Conservation (phyloP, 805 yeast genomes). For the Candida ponderosae region DNA sequence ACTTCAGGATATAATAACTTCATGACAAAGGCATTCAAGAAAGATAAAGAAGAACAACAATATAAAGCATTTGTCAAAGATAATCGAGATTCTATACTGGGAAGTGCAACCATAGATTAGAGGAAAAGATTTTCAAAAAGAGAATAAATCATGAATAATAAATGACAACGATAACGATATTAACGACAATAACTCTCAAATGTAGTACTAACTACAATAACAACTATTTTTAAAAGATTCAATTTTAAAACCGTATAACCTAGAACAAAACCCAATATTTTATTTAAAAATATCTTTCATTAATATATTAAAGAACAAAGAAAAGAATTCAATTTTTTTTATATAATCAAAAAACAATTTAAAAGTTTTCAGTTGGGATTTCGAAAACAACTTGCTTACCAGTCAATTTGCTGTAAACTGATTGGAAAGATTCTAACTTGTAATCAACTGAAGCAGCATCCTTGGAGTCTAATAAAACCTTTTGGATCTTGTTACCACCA, state of each 20-base stretch:
- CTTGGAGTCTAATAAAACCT: conserved; percentile 96
- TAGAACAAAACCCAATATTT: no score
- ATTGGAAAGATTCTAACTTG: conserved; percentile 99
- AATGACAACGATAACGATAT: not conserved
- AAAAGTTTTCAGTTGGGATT: conserved; percentile 58
- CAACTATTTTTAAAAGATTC: not conserved
- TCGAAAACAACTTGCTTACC: conserved; percentile 99
- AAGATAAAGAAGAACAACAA: conserved; percentile 9
- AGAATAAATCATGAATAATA: no score
- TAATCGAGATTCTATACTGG: conserved; percentile 1
- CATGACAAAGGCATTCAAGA: conserved; percentile 12
- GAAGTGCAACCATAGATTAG: not conserved
- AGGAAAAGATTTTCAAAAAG: no score
- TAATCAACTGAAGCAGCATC: conserved; percentile 94
- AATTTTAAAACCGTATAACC: no score
- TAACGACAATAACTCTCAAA: no score
- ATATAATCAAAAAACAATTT: conserved; percentile 14
- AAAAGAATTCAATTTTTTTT: not conserved
- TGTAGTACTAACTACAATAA: not conserved
- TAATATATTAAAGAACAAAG: not conserved
- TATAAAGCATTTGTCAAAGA: conserved; percentile 13
- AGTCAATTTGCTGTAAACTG: conserved; percentile 96
- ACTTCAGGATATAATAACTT: conserved; percentile 9
- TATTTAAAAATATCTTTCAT: no score
- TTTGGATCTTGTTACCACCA: conserved; percentile 98